These are phyloP conservation scores for Sugiyamaella novakii DNA, from an alignment of 1,139 yeast species.

Conservation along the genomic window DNA sequence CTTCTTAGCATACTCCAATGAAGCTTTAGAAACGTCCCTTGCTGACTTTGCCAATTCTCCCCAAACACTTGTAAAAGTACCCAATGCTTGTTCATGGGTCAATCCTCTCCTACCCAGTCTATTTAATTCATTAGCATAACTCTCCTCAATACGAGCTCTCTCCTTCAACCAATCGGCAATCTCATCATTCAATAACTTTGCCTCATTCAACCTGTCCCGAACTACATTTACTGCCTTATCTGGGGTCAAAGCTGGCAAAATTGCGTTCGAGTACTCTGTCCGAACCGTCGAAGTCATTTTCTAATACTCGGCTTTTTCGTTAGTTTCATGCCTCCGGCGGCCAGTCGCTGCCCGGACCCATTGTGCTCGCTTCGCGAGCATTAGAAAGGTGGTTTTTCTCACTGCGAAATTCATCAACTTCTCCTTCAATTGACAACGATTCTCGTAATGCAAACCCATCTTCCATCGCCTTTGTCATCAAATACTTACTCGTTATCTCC, in stretches of 20 bases:
- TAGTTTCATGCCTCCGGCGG: not conserved
- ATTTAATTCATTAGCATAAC: constrained; percentile 43
- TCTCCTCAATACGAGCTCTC: constrained; percentile 41
- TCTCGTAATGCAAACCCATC: too few species aligned
- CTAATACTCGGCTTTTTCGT: not conserved
- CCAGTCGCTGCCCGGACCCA: not conserved
- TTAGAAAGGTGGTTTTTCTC: too few species aligned
- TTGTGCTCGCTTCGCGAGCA: not conserved
- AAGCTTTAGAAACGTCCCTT: constrained; percentile 37
- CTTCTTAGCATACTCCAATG: constrained; percentile 37
- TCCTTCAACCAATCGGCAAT: constrained; percentile 45
- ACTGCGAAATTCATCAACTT: too few species aligned
- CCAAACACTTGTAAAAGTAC: constrained; percentile 43
- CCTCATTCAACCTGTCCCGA: constrained; percentile 39
- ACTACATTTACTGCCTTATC: constrained; percentile 38
- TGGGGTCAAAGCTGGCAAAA: constrained; percentile 38
- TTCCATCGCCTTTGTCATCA: too few species aligned
- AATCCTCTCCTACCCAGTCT: constrained; percentile 33
- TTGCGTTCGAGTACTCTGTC: constrained; percentile 41
- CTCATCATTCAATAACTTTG: constrained; percentile 37
- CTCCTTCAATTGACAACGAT: too few species aligned
- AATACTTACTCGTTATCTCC: too few species aligned
- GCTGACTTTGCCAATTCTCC: constrained; percentile 35
- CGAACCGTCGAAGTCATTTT: constrained; percentile 12
- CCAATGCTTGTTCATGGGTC: constrained; percentile 32